Percentiles rank a stretch among this genome's conserved stretches.
phyloP scores from a whole-genome alignment of 2,329 filamentous ascomycete species.

The Colletotrichum salicis region DNA sequence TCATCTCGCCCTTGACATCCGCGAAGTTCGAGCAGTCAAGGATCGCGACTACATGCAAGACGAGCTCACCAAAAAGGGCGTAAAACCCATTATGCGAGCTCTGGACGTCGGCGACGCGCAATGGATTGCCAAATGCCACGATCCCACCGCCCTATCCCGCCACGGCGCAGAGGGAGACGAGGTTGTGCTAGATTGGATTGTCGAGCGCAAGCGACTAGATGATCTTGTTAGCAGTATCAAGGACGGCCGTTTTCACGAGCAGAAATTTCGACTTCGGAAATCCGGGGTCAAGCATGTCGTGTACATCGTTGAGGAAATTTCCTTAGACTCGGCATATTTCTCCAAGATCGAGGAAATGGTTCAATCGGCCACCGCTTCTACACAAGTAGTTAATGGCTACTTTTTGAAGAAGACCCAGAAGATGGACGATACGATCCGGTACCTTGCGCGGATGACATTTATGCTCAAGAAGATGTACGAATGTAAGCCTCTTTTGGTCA shows the following conservation, averaged over 20 bases:
- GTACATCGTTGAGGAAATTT: constrained; percentile 81
- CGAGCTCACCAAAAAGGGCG: constrained; percentile 73
- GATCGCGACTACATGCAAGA: constrained; percentile 83
- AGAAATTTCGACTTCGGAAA: constrained; percentile 81
- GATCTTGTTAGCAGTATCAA: constrained; percentile 84
- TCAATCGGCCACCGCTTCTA: constrained; percentile 78
- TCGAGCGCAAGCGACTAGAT: constrained; percentile 83
- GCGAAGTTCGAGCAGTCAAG: constrained; percentile 77
- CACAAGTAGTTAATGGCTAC: constrained; percentile 81
- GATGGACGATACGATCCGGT: constrained; percentile 81
- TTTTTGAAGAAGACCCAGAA: constrained; percentile 81
- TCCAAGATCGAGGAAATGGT: constrained; percentile 74
- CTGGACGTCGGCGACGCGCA: constrained; percentile 80
- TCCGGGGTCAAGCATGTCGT: constrained; percentile 81
- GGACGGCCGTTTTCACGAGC: constrained; percentile 84
- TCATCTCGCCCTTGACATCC: constrained; percentile 77
- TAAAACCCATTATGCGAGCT: constrained; percentile 73
- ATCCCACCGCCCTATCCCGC: constrained; percentile 64
- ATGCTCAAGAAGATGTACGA: constrained; percentile 75
- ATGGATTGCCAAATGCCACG: constrained; percentile 80
- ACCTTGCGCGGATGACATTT: constrained; percentile 77
- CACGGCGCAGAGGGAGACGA: constrained; percentile 74
- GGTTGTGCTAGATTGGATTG: constrained; percentile 81
- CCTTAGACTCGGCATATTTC: constrained; percentile 64
- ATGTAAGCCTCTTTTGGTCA: constrained; percentile 65